Evolutionary conservation across 345 rosid species (phyloP).

Genomic region (Ceriops zippeliana): DNA sequence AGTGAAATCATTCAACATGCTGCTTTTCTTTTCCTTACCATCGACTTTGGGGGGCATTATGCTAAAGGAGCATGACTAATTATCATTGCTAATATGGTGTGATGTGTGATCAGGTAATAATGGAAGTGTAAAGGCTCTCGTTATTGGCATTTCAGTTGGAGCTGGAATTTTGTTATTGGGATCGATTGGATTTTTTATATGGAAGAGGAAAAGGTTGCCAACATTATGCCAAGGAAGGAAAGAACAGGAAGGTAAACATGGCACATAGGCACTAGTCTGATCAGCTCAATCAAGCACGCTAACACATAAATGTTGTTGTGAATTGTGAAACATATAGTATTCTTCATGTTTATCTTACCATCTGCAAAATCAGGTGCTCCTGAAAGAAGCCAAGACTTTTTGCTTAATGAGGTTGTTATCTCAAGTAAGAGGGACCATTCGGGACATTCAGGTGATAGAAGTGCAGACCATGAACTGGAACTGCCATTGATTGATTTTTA

Average conservation of each 20-base stretch:
- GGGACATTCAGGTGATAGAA: slow-evolving; percentile 27
- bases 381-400: slow-evolving; percentile 64
- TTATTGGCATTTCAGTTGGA: slow-evolving; percentile 50
- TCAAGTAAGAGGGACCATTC: slow-evolving; percentile 51
- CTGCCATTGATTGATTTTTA: slow-evolving; percentile 51
- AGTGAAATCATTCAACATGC: neutral
- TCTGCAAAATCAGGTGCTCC: slow-evolving; percentile 30
- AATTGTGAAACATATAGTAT: neutral
- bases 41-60: neutral
- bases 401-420: slow-evolving; percentile 53
- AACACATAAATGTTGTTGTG: too few species aligned
- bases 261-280: neutral
- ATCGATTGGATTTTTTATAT: slow-evolving; percentile 31
- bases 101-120: slow-evolving; percentile 39
- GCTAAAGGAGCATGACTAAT: neutral
- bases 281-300: neutral
- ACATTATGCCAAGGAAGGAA: slow-evolving; percentile 11
- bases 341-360: neutral
- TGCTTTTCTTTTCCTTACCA: neutral
- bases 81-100: neutral
- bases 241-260: slow-evolving; percentile 34
- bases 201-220: slow-evolving; percentile 46
- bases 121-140: slow-evolving; percentile 15
- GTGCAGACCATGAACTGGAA: slow-evolving; percentile 43
- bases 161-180: slow-evolving; percentile 39